Evolutionary conservation across 768 basidiomycete species (phyloP), one percentile per base, ranked within the genome.

Genomic region (Suillus bovinus): DNA sequence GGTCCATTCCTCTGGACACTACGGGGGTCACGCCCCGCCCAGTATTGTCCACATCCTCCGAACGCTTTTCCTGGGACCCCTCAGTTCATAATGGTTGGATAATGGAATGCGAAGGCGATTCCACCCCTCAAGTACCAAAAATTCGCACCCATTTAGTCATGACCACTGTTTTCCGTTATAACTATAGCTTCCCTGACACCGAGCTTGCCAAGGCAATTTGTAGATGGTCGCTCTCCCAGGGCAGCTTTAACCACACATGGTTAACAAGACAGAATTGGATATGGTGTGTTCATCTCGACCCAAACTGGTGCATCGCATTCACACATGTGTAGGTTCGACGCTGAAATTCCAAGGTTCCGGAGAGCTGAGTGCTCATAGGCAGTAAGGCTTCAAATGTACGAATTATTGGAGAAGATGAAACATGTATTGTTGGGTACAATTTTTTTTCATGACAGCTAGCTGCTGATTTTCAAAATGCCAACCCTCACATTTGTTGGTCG

Each of bases 1-100:
- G 77, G 76, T 67, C 64, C 1, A 38, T 79, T 13, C 70, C 72
- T 0, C 62, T 80, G 16, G 67, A 75, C 44, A 71, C 64, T 20
- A 56, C 60, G 0, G 65, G 64, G 1, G 55, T 69, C 34, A 49
- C 55, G 33, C 31, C 14, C 9, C 70, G 69, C 5, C 65, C 63
- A 0, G 44, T 61, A 2, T 22, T 59, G 58, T 68, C 64, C 31
- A 24, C 9, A 8, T 31, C 63, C 1, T 72, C 69, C 1, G 58
- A 34, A 2, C 61, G 42, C 4, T 61, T 71, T 29, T 36, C 31
- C 5, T 58, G 66, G 14, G 67, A 71, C 34, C 71, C 65, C 1
- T 64, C 64, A 5, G 39, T 41, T 4, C 59, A 61, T 14, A 70
- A 73, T 10, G 68, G 69, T n/a, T 74, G 69, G 70, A 60, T 0